Conservation (phyloP, 192 early-diverging fungal species). For the Entomortierella beljakovae region DNA sequence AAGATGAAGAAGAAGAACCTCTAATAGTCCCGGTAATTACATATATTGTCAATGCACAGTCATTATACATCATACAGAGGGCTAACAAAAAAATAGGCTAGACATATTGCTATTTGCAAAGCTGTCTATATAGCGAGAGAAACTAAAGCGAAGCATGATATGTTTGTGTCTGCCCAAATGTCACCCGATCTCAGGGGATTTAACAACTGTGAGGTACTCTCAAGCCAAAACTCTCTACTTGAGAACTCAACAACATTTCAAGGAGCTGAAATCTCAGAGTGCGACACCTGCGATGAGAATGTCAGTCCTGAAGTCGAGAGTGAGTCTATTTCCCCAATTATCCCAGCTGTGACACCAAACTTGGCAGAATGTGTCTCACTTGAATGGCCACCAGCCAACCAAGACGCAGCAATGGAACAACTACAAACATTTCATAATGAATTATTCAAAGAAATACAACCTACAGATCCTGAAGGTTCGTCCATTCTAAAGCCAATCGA, state of each 20-base stretch:
- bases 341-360: neutral
- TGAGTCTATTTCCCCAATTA: neutral
- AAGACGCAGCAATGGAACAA: neutral
- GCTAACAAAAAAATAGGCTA: neutral
- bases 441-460: too few species aligned
- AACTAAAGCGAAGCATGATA: neutral
- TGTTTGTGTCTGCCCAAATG: too few species aligned
- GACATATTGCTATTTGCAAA: constrained; percentile 10
- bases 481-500: neutral
- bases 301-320: too few species aligned
- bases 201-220: too few species aligned
- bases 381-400: constrained; percentile 16
- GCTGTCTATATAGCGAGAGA: constrained; percentile 3
- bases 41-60: neutral
- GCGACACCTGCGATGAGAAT: too few species aligned
- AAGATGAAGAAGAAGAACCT: constrained; percentile 2
- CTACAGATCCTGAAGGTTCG: constrained; percentile 8
- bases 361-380: neutral
- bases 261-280: too few species aligned
- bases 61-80: neutral
- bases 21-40: constrained; percentile 6
- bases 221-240: too few species aligned
- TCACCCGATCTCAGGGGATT: too few species aligned
- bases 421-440: too few species aligned
- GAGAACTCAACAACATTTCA: too few species aligned